Conservation (phyloP, 2,329 filamentous ascomycete species). For the Xylariales sp. region DNA sequence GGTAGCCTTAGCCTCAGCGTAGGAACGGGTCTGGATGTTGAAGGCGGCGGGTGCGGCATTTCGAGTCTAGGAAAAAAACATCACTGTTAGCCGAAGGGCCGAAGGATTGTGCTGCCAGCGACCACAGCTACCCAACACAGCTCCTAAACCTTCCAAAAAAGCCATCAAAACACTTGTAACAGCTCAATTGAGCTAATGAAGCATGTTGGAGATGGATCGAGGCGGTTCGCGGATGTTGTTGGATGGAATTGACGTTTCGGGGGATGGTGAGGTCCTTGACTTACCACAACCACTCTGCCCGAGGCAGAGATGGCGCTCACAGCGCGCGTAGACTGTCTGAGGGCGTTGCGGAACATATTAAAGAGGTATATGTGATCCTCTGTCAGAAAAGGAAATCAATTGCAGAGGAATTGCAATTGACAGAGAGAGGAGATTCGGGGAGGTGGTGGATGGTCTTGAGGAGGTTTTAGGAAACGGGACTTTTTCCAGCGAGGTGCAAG, state of each 20-base stretch:
- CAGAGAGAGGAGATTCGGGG: slow-evolving; percentile 55
- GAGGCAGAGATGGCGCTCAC: slow-evolving; percentile 90
- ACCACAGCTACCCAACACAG: slow-evolving; percentile 29
- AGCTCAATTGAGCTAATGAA: slow-evolving; percentile 34
- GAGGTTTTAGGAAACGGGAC: slow-evolving; percentile 9
- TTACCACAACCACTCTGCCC: slow-evolving; percentile 90
- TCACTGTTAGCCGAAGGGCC: slow-evolving; percentile 13
- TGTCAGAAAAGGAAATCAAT: slow-evolving; percentile 53
- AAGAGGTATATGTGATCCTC: slow-evolving; percentile 48
- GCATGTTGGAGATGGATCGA: slow-evolving; percentile 24
- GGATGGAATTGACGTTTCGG: slow-evolving; percentile 39
- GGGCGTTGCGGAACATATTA: slow-evolving; percentile 96
- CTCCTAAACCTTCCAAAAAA: slow-evolving; percentile 30
- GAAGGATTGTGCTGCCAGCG: slow-evolving; percentile 9
- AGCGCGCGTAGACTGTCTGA: slow-evolving; percentile 93
- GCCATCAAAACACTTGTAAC: slow-evolving; percentile 20
- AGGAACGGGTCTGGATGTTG: slow-evolving; percentile 77
- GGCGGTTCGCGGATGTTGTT: slow-evolving; percentile 32
- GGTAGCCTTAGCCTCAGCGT: slow-evolving; percentile 91
- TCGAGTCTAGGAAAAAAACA: slow-evolving; percentile 64
- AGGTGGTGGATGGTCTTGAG: slow-evolving; percentile 44
- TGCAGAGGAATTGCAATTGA: slow-evolving; percentile 43
- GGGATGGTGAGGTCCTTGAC: slow-evolving; percentile 50
- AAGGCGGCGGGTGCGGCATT: slow-evolving; percentile 75
- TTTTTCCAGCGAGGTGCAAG: slow-evolving; percentile 8